Percentiles rank a stretch among this genome's conserved stretches.
phyloP scores from a whole-genome alignment of 1,139 yeast genomes.

The Suhomyces bolitotheri region DNA sequence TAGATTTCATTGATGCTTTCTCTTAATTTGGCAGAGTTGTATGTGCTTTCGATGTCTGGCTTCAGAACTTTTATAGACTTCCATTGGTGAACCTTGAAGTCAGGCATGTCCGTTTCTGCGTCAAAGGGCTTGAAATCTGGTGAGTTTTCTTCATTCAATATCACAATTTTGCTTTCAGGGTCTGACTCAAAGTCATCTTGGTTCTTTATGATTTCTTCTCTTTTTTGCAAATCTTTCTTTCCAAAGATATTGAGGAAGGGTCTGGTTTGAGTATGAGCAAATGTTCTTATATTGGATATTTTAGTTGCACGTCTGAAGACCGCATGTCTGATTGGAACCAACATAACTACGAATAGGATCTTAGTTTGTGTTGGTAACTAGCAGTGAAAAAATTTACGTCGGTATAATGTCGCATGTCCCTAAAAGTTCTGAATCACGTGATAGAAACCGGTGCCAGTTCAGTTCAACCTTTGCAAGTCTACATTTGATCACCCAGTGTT shows the following conservation, averaged over 20 bases:
- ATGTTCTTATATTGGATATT: conserved; percentile 15
- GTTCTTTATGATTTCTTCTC: conserved; percentile 40
- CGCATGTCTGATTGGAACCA: conserved; percentile 7
- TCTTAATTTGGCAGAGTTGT: conserved; percentile 26
- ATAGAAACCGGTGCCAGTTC: too few species aligned
- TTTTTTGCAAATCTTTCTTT: conserved; percentile 23
- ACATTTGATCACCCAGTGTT: too few species aligned
- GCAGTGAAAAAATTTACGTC: conserved; percentile 8
- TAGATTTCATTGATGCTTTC: conserved; percentile 30
- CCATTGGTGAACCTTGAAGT: conserved; percentile 39
- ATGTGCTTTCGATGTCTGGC: conserved; percentile 33
- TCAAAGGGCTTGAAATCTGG: conserved; percentile 31
- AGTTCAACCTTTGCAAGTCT: too few species aligned
- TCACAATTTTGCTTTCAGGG: conserved; percentile 35
- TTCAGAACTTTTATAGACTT: conserved; percentile 27
- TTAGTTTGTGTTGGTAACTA: too few species aligned
- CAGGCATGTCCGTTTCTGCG: conserved; percentile 35
- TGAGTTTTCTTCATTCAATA: conserved; percentile 40
- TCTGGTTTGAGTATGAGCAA: conserved; percentile 15
- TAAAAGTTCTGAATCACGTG: too few species aligned
- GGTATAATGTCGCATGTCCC: conserved; percentile 8
- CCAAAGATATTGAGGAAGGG: conserved; percentile 24
- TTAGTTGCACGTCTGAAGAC: conserved; percentile 2
- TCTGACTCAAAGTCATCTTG: conserved; percentile 42
- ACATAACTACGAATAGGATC: too few species aligned